These are phyloP conservation scores for Botryosphaeria dothidea DNA, from an alignment of 2,329 filamentous ascomycete genomes.

Conservation along the genomic window DNA sequence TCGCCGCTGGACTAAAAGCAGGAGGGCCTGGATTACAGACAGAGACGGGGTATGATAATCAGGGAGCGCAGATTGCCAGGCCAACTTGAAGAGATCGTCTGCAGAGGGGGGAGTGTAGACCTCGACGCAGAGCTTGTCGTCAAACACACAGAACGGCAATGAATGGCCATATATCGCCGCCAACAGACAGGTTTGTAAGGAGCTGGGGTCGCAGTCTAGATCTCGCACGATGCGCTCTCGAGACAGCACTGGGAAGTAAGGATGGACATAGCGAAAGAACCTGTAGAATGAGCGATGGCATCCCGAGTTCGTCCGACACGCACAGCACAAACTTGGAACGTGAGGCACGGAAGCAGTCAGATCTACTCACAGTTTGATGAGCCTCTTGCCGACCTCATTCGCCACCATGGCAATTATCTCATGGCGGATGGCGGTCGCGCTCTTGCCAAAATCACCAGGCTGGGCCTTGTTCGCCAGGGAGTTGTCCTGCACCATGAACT, in stretches of 20 bases:
- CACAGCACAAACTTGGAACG: background rate
- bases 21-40: conserved; percentile 32
- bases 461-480: conserved; percentile 36
- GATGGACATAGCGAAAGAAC: conserved; percentile 46
- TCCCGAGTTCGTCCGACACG: background rate
- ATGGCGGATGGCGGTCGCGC: conserved; percentile 28
- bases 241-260: conserved; percentile 47
- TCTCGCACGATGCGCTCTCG: conserved; percentile 34
- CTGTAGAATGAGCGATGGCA: conserved; percentile 12
- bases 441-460: conserved; percentile 29
- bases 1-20: conserved; percentile 34
- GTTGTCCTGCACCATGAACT: conserved; percentile 39
- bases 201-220: conserved; percentile 32
- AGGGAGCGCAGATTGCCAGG: conserved; percentile 32
- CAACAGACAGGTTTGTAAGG: conserved; percentile 40
- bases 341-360: background rate
- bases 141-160: conserved; percentile 47
- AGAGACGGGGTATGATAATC: conserved; percentile 33
- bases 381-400: conserved; percentile 35
- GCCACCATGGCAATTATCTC: conserved; percentile 34
- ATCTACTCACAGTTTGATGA: conserved; percentile 37
- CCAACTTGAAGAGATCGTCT: conserved; percentile 33
- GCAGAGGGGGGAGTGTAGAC: conserved; percentile 35
- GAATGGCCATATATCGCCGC: conserved; percentile 47
- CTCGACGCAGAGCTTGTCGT: conserved; percentile 40